Evolutionary conservation across 805 yeast species (phyloP), one percentile per base, ranked within the genome.

Genomic region (Hanseniaspora occidentalis): DNA sequence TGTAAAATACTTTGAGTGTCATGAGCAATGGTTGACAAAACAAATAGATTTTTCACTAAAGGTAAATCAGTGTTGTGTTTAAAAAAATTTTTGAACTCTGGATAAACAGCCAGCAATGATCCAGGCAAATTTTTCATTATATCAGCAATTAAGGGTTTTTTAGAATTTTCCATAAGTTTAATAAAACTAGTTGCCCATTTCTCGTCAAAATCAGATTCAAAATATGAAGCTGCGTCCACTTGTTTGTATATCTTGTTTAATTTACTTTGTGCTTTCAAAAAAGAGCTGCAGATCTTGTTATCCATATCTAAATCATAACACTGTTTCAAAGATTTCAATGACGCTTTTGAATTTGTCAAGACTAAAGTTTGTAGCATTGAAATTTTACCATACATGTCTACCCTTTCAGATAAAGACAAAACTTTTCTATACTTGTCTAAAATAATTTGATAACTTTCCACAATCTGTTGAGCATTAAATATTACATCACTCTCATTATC

Each of bases 221-320:
- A 60, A 8, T 63, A 59, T 44, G 66, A 62, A 22, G 58, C 56
- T 19, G 58, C 53, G 1, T 73, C 68, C 11, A 60, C 43, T 62
- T 58, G 31, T 67, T 61, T 42, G 55, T 63, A 45, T 34, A 53
- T 35, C 50, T 53, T 45, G 50, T 42, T 38, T 23, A 76, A 60
- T 43, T 69, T 71, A 23, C 72, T 64, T 42, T 62, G 62, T n/a
- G 76, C 56, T 48, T 78, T 72, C 9, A 83, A 71, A 23, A 70
- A 51, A 14, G 53, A 60, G 23, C 77, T 74, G 57, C 95, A 85
- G 2, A 58, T 61, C 21, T 61, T 61, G 47, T 69, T 71, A 46
- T 84, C 96, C 57, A 84, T 82, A 57, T 89, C 89, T 35, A 75
- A 69, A 41, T 81, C 76, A 37, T 89, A 62, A 55, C 96, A 86